Base-by-base conservation (phyloP, 2,329 filamentous ascomycete species). In the Colletotrichum tropicicola region DNA sequence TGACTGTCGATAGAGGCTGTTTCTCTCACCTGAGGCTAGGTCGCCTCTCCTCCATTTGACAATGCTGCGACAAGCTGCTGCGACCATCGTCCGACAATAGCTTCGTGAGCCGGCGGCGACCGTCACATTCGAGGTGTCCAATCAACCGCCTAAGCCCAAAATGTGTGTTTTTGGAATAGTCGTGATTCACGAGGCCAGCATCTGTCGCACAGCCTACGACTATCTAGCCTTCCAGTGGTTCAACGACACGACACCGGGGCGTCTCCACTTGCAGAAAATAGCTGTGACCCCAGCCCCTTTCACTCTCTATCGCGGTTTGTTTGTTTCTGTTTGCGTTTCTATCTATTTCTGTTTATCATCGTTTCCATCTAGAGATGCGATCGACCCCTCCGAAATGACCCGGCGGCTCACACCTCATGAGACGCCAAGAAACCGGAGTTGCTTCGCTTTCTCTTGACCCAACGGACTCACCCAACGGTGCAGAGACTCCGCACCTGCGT, bases 361-460 rank as follows among this genome's bases (percentile, higher is more conserved):
- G 48, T 53, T 28, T 28, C 32, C 21, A 30, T 44, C 19, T 9
- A 9, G 27, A 13, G 48, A 48, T 39, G 23, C 55, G 30, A 43
- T 49, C 28, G 25, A 15, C 10, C 25, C 43, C 43, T 37, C 32
- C 28, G 44, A 49, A 44, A 55, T 39, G 41, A 53, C 39, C 43
- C 35, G 15, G 25, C 28, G 30, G 48, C 41, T 64, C 56, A 55
- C 17, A 54, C 44, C 37, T 43, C 57, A 49, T 55, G 57, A 65
- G 49, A 56, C 49, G 61, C 61, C 49, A 65, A 65, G 57, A 32
- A 41, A 55, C 10, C 28, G 37, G 37, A 45, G 28, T 37, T 56
- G 15, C 51, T 25, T 55, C 25, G 19, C 19, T 21, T 19, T n/a
- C 41, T 21, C 13, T 32, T 15, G 25, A 30, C 55, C 32, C 58